Base-by-base conservation (phyloP, 2,329 filamentous ascomycete species). In the Ophiostoma tasmaniense region DNA sequence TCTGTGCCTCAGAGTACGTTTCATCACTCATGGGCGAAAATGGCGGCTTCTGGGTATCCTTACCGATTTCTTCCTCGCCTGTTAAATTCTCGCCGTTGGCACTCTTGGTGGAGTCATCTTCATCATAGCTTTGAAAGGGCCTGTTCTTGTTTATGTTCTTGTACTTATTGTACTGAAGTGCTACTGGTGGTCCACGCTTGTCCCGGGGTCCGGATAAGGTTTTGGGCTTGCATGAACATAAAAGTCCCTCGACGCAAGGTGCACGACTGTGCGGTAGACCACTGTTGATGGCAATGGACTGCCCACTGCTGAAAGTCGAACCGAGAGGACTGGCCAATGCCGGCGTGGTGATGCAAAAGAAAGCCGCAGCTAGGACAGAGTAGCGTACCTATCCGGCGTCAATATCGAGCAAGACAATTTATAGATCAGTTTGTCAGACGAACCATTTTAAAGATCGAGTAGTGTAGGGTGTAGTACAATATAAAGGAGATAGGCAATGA, bases 401-500 rank as follows among this genome's bases (percentile, higher is more conserved):
- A 64, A 33, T 13, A 13, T 22, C 2, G 39, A 39, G 7, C 8
- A n/a, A 62, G 10, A 22, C 17, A 37, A 11, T 28, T 17, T 0
- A 22, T 13, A 25, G 10, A 10, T 30, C 7, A 33, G n/a, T 2
- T 17, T 22, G 11, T 8, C 6, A 10, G 30, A n/a, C 55, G 10
- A 10, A 67, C 66, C 42, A 67, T 66, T 37, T 50, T 61, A 69
- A 3, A 20, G 22, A 33, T 64, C 55, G 64, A 61, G 64, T 3
- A 69, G 65, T 3, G 33, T n/a, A 4, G 64, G 59, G 20, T 64
- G 50, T 13, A 37, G 37, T 45, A 52, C 50, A 50, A 67, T 14
- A 45, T 59, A 67, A 14, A 59, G 42, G 59, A 67, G 62, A 42
- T 69, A 69, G 59, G 68, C 59, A 7, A 69, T 55, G 45, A 69